phyloP scores from a whole-genome alignment of 192 early-diverging fungal genomes.

The Entomortierella beljakovae region DNA sequence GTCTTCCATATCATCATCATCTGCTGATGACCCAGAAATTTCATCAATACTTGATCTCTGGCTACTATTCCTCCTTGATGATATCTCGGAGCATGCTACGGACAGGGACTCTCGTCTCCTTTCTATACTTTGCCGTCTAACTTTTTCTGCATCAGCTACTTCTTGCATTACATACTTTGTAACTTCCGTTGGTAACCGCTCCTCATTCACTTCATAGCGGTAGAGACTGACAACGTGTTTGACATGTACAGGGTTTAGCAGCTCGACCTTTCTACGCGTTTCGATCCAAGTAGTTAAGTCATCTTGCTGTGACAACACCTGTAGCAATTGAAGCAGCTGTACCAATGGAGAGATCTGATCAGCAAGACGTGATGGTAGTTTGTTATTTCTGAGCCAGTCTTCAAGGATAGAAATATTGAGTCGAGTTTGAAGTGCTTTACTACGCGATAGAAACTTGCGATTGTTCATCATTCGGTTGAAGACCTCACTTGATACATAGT shows the following conservation, averaged over 20 bases:
- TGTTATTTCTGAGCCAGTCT: conserved; percentile 85
- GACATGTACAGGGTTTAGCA: conserved; percentile 77
- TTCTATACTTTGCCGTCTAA: conserved; percentile 13
- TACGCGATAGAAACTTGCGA: conserved; percentile 77
- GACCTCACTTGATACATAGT: conserved; percentile 78
- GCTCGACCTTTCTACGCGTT: conserved; percentile 70
- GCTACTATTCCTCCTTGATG: background rate
- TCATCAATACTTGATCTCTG: background rate
- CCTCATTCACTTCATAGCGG: conserved; percentile 90
- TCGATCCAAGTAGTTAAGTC: conserved; percentile 80
- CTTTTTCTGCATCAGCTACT: conserved; percentile 73
- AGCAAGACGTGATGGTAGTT: conserved; percentile 46
- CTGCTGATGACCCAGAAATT: background rate
- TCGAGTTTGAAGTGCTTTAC: conserved; percentile 84
- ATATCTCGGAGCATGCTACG: background rate
- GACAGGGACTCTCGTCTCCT: background rate
- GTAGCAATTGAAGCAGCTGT: conserved; percentile 88
- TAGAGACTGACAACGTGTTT: conserved; percentile 81
- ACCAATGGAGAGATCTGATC: conserved; percentile 73
- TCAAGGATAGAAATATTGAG: conserved; percentile 84
- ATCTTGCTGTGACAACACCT: conserved; percentile 77
- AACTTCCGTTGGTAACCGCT: conserved; percentile 75
- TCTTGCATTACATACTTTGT: conserved; percentile 77
- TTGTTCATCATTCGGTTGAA: conserved; percentile 89
- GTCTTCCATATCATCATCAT: background rate